Conservation (phyloP, 805 yeast genomes). For the Tetrapisispora taiwanensis region DNA sequence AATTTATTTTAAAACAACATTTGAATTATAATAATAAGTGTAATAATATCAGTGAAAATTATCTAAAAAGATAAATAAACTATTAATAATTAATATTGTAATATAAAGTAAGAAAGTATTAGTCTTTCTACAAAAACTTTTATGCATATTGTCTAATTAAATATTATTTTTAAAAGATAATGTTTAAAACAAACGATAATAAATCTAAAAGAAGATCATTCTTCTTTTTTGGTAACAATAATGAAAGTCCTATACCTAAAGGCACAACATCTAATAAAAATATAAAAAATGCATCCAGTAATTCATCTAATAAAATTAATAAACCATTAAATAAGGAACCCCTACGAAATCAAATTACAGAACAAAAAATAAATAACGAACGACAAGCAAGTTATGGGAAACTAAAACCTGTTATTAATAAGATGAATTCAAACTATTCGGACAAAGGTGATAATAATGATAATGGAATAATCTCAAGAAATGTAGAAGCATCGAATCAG, state of each 20-base stretch:
- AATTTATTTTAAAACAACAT: too few relatives aligned
- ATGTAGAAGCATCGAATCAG: background rate
- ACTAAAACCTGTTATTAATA: too few relatives aligned
- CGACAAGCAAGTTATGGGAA: too few relatives aligned
- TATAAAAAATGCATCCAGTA: background rate
- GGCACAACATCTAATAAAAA: constrained; percentile 8
- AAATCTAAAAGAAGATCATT: constrained; percentile 14
- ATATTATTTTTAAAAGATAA: background rate
- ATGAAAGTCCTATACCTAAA: background rate
- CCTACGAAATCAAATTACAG: background rate
- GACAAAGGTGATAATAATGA: background rate
- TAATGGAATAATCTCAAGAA: background rate
- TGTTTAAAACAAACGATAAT: constrained; percentile 9
- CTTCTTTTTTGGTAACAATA: constrained; percentile 13
- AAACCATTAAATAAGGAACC: background rate
- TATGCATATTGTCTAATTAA: too few relatives aligned
- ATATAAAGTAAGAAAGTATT: too few relatives aligned
- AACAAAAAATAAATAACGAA: too few relatives aligned
- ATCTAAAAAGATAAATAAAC: too few relatives aligned
- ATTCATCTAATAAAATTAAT: background rate
- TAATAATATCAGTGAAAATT: too few relatives aligned
- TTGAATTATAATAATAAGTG: too few relatives aligned
- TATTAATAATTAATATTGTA: too few relatives aligned
- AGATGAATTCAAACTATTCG: background rate
- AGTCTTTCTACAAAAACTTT: too few relatives aligned